A percentile compares a stretch with the other conserved stretches of the same genome.
Conservation (phyloP, 2,329 filamentous ascomycete genomes). For the Epichloe uncinata region DNA sequence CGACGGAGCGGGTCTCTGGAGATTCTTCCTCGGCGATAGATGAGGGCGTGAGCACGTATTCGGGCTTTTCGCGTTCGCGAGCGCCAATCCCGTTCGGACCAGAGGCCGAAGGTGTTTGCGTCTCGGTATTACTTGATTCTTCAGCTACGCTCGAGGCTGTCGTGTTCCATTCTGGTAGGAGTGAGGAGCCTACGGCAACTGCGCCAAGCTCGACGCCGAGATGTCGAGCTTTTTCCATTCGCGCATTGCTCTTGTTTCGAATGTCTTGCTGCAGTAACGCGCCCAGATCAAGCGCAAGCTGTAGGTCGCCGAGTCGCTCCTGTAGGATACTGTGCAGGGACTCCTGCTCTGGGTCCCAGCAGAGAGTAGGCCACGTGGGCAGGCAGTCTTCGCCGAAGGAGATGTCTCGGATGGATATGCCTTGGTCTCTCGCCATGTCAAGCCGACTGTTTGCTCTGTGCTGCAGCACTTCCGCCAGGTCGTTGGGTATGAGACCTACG, state of each 20-base stretch:
- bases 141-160: too few species aligned
- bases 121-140: neutral
- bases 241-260: slow-evolving; percentile 14
- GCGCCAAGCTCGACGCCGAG: slow-evolving; percentile 11
- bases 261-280: slow-evolving; percentile 10
- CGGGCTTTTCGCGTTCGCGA: neutral
- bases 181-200: slow-evolving; percentile 13
- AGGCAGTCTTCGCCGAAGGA: slow-evolving; percentile 17
- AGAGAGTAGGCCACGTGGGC: slow-evolving; percentile 13
- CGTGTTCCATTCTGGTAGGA: slow-evolving; percentile 19
- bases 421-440: slow-evolving; percentile 8
- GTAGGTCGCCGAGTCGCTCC: slow-evolving; percentile 8
- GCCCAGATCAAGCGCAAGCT: slow-evolving; percentile 10
- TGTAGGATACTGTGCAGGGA: slow-evolving; percentile 16
- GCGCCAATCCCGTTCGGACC: neutral
- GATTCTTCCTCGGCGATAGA: neutral
- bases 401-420: slow-evolving; percentile 9
- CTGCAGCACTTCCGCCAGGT: slow-evolving; percentile 12
- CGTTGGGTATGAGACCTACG: slow-evolving; percentile 10
- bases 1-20: neutral
- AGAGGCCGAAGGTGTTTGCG: neutral
- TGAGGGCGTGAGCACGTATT: too few species aligned
- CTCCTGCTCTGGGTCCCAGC: slow-evolving; percentile 13
- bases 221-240: slow-evolving; percentile 13
- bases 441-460: slow-evolving; percentile 13